Evolutionary conservation across 768 basidiomycete genomes (phyloP).

Genomic region (Phaffia tasmanica): DNA sequence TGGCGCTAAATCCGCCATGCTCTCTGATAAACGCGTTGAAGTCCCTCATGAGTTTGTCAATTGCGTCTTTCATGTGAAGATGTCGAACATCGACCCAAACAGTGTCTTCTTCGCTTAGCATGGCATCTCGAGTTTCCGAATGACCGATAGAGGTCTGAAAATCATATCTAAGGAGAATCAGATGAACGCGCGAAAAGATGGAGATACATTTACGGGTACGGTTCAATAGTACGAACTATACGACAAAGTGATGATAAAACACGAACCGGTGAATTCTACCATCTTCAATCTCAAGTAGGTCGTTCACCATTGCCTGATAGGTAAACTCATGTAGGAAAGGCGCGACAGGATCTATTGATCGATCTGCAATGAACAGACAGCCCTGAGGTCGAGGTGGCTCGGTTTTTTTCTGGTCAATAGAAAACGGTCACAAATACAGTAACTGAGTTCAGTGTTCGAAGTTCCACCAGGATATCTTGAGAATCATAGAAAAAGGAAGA

Average conservation of each 20-base stretch:
- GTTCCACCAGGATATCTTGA: neutral
- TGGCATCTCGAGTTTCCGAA: conserved; percentile 80
- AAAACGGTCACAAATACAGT: neutral
- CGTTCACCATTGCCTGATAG: conserved; percentile 97
- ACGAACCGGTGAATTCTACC: conserved; percentile 77
- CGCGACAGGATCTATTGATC: conserved; percentile 85
- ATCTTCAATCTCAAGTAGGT: conserved; percentile 76
- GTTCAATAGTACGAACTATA: too few species aligned
- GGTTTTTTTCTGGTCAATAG: conserved; percentile 32
- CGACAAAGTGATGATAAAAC: neutral
- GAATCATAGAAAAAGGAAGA: neutral
- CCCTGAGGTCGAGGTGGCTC: conserved; percentile 53
- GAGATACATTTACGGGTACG: neutral
- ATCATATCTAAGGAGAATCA: conserved; percentile 54
- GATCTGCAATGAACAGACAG: conserved; percentile 82
- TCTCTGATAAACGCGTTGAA: conserved; percentile 91
- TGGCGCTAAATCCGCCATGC: conserved; percentile 77
- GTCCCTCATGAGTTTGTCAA: conserved; percentile 90
- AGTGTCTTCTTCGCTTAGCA: conserved; percentile 70
- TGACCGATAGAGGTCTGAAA: conserved; percentile 77
- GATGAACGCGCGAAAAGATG: neutral
- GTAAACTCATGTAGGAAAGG: conserved; percentile 96
- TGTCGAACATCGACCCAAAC: conserved; percentile 90
- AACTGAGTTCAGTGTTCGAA: neutral
- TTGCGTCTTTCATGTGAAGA: conserved; percentile 97